Conservation (phyloP, 371 early-diverging fungal genomes). For the Lichtheimia ramosa region DNA sequence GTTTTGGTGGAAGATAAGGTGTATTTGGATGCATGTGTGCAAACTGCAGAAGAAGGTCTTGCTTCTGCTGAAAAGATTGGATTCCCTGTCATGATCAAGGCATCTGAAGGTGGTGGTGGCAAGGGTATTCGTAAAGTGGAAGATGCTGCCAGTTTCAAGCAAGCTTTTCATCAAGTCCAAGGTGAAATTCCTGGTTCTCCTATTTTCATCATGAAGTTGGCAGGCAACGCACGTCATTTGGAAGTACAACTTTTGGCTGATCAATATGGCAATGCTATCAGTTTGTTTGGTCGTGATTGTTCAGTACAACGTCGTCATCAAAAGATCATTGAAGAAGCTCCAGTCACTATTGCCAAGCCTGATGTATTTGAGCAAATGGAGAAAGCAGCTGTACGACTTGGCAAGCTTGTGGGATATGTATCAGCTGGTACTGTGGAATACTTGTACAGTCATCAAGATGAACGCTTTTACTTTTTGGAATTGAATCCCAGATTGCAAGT, state of each 20-base stretch:
- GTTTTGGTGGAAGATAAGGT: conserved; percentile 80
- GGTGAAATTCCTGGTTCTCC: conserved; percentile 96
- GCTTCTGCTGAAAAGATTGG: conserved; percentile 85
- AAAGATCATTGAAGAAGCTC: conserved; percentile 96
- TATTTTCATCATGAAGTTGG: conserved; percentile 96
- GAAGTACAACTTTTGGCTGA: conserved; percentile 98
- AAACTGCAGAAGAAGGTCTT: conserved; percentile 76
- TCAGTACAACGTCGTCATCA: conserved; percentile 99
- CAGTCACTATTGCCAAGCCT: conserved; percentile 87
- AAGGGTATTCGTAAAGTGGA: conserved; percentile 97
- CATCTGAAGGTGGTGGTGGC: conserved; percentile 99
- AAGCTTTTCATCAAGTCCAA: conserved; percentile 83
- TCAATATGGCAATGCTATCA: conserved; percentile 95
- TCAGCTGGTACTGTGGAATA: conserved; percentile 99
- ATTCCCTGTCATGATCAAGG: conserved; percentile 99
- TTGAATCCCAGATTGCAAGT: conserved; percentile 99
- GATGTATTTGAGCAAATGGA: conserved; percentile 91
- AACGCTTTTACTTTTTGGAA: conserved; percentile 96
- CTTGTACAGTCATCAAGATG: conserved; percentile 84
- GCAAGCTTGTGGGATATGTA: conserved; percentile 93
- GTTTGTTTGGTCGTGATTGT: conserved; percentile 98
- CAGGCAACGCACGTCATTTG: conserved; percentile 94
- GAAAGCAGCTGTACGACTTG: conserved; percentile 93
- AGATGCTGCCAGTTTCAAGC: conserved; percentile 68
- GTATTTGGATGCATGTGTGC: conserved; percentile 81